These are phyloP conservation scores for Phytophthora ramorum DNA, from an alignment of 352 stramenopile species.

Conservation along the genomic window DNA sequence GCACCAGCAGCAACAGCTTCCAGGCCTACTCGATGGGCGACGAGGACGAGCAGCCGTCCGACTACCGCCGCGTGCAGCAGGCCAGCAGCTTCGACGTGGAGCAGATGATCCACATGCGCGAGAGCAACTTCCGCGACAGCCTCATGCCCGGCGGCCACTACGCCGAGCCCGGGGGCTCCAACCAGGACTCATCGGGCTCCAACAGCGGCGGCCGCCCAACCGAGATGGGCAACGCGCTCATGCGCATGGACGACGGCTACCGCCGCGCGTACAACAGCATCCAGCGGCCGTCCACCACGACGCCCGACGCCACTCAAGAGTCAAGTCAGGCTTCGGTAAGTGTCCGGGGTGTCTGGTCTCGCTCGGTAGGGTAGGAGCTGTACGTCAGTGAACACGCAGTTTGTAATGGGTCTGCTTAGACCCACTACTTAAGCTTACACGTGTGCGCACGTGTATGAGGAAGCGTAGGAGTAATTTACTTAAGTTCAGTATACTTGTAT, in stretches of 20 bases:
- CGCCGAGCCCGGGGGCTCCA: neutral
- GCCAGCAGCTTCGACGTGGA: slow-evolving; percentile 71
- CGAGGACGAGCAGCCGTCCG: slow-evolving; percentile 35
- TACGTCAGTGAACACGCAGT: neutral
- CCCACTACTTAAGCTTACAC: too few species aligned
- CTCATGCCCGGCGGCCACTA: slow-evolving; percentile 38
- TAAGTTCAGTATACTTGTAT: too few species aligned
- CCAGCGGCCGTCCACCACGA: slow-evolving; percentile 15
- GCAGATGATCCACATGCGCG: slow-evolving; percentile 62
- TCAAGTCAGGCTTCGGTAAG: slow-evolving; percentile 5
- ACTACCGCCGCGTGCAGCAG: slow-evolving; percentile 38
- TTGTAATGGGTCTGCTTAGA: too few species aligned
- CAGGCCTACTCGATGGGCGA: slow-evolving; percentile 39
- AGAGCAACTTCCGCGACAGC: slow-evolving; percentile 63
- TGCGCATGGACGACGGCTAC: slow-evolving; percentile 80
- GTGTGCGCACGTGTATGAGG: too few species aligned
- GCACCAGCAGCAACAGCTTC: slow-evolving; percentile 35
- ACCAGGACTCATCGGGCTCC: slow-evolving; percentile 20
- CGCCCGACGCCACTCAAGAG: slow-evolving; percentile 40
- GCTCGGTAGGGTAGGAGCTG: neutral
- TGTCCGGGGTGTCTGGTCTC: slow-evolving; percentile 1
- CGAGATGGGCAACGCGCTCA: slow-evolving; percentile 72
- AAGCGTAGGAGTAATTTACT: too few species aligned
- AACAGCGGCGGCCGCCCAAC: slow-evolving; percentile 39
- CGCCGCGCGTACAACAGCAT: slow-evolving; percentile 47